Evolutionary conservation across 2,329 filamentous ascomycete species (phyloP), one percentile per base, ranked within the genome.

Genomic region (Fusarium xylarioides): DNA sequence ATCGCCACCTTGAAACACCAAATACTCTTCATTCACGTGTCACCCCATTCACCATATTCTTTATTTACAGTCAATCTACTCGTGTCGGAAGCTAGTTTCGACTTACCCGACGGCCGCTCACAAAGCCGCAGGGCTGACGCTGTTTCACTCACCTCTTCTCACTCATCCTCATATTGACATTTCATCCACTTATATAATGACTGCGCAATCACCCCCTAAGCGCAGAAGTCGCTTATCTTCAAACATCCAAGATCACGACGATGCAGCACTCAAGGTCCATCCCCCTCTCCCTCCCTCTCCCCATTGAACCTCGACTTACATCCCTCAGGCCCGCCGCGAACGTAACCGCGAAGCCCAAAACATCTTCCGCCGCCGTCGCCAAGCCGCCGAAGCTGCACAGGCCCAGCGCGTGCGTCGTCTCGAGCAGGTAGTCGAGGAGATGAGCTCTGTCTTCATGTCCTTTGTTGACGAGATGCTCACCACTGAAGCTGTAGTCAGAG

Each of bases 301-400:
- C 38, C 12, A 19, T 30, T 54, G 38, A 23, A 26, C 34, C 12
- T 21, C 26, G 34, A 53, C 67, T 74, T 52, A 74, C 71, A 71
- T 19, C 6, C 4, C 35, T 35, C 54, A 79, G 77, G 74, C 74
- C 54, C 77, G 77, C 38, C 74, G 77, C 50, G 70, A 79, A 53
- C 75, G 78, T 49, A 79, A 79, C 54, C 77, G 77, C 49, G 74
- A 79, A 66, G 77, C 77, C 30, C 77, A 79, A 61, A 78, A 77
- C 50, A 74, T 77, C 62, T 79, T 78, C 49, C 77, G 77, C 62
- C 66, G 70, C 19, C 76, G 77, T 16, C 73, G 75, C 32, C 77
- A 77, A 52, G 76, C 76, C n/a, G 77, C 78, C 16, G 78, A 79
- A 34, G 76, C 71, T 11, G 75, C 75, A 21, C 77, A 79, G 62